Evolutionary conservation across 208 protist species (phyloP).

Genomic region (Balamuthia mandrillaris): DNA sequence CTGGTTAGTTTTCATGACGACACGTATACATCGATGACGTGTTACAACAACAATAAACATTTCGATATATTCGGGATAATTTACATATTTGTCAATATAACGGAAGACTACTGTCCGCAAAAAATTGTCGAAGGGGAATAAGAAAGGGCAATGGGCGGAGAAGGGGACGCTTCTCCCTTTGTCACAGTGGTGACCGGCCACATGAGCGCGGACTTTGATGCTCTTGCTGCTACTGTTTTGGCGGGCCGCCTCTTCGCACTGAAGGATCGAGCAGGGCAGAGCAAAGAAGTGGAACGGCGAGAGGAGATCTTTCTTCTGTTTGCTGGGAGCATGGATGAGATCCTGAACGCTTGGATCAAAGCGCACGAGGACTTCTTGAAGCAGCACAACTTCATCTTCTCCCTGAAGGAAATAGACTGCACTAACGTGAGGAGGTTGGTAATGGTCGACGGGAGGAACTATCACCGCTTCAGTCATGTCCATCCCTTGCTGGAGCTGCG

Average conservation of each 20-base stretch:
- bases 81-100: no score
- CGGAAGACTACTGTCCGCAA: neutral
- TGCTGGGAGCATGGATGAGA: neutral
- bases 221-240: neutral
- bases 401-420: neutral
- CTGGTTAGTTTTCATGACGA: no score
- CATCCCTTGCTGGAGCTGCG: neutral
- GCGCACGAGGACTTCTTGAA: neutral
- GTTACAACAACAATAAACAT: no score
- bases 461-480: neutral
- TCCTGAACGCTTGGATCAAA: neutral
- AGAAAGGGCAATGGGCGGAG: no score
- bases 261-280: neutral
- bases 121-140: neutral
- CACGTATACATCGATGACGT: no score
- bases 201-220: slow-evolving; percentile 35
- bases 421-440: neutral
- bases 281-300: neutral
- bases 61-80: no score
- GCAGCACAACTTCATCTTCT: slow-evolving; percentile 18
- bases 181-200: neutral
- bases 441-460: neutral
- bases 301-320: neutral
- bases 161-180: neutral
- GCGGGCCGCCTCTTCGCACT: neutral